Evolutionary conservation across 2,329 filamentous ascomycete species (phyloP).

Genomic region (Venturia aucupariae): DNA sequence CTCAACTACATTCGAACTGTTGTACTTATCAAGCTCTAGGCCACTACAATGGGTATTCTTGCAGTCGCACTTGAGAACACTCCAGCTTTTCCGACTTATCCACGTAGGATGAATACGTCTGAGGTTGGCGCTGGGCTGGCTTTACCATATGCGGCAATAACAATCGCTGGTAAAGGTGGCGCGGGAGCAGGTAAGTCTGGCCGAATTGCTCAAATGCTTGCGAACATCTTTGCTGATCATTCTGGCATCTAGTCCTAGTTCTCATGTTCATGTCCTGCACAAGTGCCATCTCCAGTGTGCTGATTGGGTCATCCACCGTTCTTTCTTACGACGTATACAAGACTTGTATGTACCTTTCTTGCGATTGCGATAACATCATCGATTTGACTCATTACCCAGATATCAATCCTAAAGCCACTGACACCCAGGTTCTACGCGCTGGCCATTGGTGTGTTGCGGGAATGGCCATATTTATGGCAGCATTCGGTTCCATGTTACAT

Average conservation of each 20-base stretch:
- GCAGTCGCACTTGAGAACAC: slow-evolving; percentile 20
- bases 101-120: slow-evolving; percentile 20
- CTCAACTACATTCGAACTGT: background rate
- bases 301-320: slow-evolving; percentile 34
- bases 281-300: slow-evolving; percentile 34
- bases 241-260: slow-evolving; percentile 24
- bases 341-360: slow-evolving; percentile 19
- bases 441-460: slow-evolving; percentile 28
- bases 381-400: slow-evolving; percentile 19
- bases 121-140: slow-evolving; percentile 21
- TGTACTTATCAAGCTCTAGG: slow-evolving; percentile 29
- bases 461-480: slow-evolving; percentile 27
- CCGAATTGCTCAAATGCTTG: background rate
- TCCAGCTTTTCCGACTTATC: slow-evolving; percentile 24
- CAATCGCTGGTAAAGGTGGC: slow-evolving; percentile 30
- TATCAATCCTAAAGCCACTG: slow-evolving; percentile 26
- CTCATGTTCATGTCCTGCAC: slow-evolving; percentile 42
- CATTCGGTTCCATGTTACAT: slow-evolving; percentile 19
- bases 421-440: slow-evolving; percentile 25
- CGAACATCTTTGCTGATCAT: background rate
- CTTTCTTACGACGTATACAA: slow-evolving; percentile 35
- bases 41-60: slow-evolving; percentile 22
- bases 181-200: slow-evolving; percentile 23
- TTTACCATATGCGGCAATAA: slow-evolving; percentile 24
- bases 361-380: background rate